phyloP scores from a whole-genome alignment of 169 alveolate species.

The Eimeria maxima region DNA sequence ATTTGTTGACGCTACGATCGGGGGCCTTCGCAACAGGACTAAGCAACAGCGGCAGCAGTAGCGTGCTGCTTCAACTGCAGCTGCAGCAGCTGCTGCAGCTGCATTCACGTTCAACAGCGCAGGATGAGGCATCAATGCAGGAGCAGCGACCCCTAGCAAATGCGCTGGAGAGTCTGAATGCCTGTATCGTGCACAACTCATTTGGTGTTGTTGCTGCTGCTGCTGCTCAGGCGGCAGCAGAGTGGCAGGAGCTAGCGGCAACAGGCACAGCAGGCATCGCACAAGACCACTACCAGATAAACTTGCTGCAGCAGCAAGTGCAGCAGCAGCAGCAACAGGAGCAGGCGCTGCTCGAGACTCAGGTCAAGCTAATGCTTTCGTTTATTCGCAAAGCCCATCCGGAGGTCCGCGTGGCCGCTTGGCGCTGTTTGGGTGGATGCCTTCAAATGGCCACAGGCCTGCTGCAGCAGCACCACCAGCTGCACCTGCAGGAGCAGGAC shows the following conservation, averaged over 20 bases:
- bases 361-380: constrained; percentile 1
- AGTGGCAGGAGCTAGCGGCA: constrained; percentile 46
- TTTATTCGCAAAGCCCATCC: constrained; percentile 14
- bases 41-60: constrained; percentile 66
- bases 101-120: neutral
- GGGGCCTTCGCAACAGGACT: constrained; percentile 24
- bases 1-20: constrained; percentile 5
- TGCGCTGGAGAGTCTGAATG: constrained; percentile 20
- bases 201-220: constrained; percentile 76
- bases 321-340: constrained; percentile 26
- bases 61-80: constrained; percentile 74
- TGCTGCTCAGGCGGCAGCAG: constrained; percentile 70
- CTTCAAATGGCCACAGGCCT: constrained; percentile 12
- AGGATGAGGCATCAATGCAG: constrained; percentile 44
- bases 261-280: neutral
- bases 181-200: constrained; percentile 6
- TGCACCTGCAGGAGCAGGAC: constrained; percentile 28
- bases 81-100: constrained; percentile 75
- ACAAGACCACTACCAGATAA: neutral
- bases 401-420: constrained; percentile 56
- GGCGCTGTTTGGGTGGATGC: constrained; percentile 57
- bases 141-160: constrained; percentile 73
- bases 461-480: neutral
- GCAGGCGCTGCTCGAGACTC: constrained; percentile 46
- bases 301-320: neutral